Percentiles rank a stretch among this genome's conserved stretches.
phyloP scores from a whole-genome alignment of 2,329 filamentous ascomycete species.

The Aspergillus sp. region DNA sequence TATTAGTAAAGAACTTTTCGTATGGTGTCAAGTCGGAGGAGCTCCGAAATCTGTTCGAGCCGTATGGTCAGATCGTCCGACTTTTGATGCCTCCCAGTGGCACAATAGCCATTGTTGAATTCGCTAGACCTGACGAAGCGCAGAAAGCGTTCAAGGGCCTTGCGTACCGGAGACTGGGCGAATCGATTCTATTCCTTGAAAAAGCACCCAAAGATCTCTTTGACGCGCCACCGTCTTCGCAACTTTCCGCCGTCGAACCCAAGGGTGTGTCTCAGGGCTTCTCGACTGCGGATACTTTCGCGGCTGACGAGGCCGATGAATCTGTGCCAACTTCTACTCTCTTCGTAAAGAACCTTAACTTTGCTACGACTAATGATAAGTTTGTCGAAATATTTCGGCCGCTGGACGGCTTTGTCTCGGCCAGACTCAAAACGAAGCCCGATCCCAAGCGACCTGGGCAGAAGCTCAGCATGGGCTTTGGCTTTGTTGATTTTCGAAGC shows the following conservation, averaged over 20 bases:
- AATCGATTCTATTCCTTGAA: slow-evolving; percentile 85
- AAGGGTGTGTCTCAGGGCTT: slow-evolving; percentile 34
- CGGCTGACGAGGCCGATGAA: slow-evolving; percentile 32
- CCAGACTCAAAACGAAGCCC: slow-evolving; percentile 83
- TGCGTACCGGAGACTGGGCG: slow-evolving; percentile 84
- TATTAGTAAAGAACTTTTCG: slow-evolving; percentile 92
- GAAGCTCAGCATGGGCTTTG: slow-evolving; percentile 92
- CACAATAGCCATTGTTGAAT: slow-evolving; percentile 91
- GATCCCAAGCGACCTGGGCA: slow-evolving; percentile 87
- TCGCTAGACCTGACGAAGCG: slow-evolving; percentile 68
- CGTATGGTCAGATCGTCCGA: slow-evolving; percentile 71
- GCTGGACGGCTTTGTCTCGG: slow-evolving; percentile 81
- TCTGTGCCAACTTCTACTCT: slow-evolving; percentile 65
- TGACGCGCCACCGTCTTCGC: slow-evolving; percentile 28
- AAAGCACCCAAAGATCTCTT: slow-evolving; percentile 86
- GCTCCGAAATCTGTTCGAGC: slow-evolving; percentile 72
- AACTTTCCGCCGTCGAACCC: slow-evolving; percentile 21
- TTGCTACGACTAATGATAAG: slow-evolving; percentile 70
- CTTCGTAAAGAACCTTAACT: slow-evolving; percentile 91
- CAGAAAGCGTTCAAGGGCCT: slow-evolving; percentile 76
- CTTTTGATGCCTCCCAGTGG: slow-evolving; percentile 89
- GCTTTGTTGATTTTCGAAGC: slow-evolving; percentile 81
- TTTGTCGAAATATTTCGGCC: slow-evolving; percentile 72
- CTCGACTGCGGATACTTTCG: slow-evolving; percentile 37
- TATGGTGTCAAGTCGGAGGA: slow-evolving; percentile 75